Conservation (phyloP, 192 early-diverging fungal species). For the Dissophora ornata region DNA sequence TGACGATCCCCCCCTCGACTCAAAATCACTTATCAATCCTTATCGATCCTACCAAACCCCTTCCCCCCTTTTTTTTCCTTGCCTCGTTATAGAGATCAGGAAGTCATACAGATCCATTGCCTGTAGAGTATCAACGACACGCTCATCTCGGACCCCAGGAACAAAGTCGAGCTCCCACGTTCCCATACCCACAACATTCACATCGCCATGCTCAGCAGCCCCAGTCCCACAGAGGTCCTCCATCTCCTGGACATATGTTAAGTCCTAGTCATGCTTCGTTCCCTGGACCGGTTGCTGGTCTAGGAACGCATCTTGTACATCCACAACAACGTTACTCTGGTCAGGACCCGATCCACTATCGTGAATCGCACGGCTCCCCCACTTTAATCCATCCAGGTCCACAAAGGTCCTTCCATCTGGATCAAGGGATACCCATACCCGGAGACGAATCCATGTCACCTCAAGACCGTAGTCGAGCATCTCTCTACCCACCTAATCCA, state of each 20-base stretch:
- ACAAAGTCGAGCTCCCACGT: slow-evolving; percentile 5
- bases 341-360: slow-evolving; percentile 1
- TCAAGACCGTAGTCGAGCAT: background rate
- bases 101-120: slow-evolving; percentile 1
- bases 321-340: background rate
- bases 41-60: too few relatives aligned
- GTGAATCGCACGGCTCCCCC: too few relatives aligned
- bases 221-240: slow-evolving; percentile 1
- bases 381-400: background rate
- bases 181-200: background rate
- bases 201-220: background rate
- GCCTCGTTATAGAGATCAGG: slow-evolving; percentile 14
- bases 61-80: background rate
- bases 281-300: slow-evolving; percentile 5
- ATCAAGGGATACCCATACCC: background rate
- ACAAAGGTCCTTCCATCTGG: slow-evolving; percentile 3
- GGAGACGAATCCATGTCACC: slow-evolving; percentile 14
- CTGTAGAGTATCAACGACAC: slow-evolving; percentile 13
- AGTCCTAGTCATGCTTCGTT: slow-evolving; percentile 9
- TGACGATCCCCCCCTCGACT: too few relatives aligned
- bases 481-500: background rate
- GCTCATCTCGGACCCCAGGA: slow-evolving; percentile 7
- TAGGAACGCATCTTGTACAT: slow-evolving; percentile 1
- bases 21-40: too few relatives aligned
- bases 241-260: slow-evolving; percentile 1